A percentile compares a stretch with the other conserved stretches of the same genome.
phyloP scores from a whole-genome alignment of 495 filamentous ascomycete species.

The Xylaria curta region DNA sequence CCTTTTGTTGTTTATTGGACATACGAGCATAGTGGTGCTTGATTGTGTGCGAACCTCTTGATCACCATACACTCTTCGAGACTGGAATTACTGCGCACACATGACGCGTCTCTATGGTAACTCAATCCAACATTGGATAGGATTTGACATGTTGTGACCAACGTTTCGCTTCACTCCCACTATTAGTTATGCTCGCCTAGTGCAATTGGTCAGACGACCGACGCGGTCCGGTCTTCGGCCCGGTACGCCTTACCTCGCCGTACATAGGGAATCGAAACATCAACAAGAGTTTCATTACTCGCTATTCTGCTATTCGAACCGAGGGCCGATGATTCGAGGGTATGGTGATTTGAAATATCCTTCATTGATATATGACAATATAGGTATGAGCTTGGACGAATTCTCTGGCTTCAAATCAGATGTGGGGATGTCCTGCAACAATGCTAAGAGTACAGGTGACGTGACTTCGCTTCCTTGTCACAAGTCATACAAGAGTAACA shows the following conservation, averaged over 20 bases:
- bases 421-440: not conserved
- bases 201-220: not conserved
- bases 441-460: not conserved
- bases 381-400: no score
- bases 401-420: not conserved
- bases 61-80: not conserved
- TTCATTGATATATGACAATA: no score
- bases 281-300: not conserved
- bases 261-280: not conserved
- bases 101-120: not conserved
- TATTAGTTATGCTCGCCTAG: not conserved
- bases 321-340: no score
- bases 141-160: not conserved
- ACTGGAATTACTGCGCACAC: not conserved
- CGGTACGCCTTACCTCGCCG: not conserved
- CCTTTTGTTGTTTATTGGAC: not conserved
- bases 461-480: not conserved
- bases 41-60: not conserved
- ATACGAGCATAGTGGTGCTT: not conserved
- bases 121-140: not conserved
- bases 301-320: not conserved
- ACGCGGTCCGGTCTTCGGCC: not conserved
- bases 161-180: not conserved
- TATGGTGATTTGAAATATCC: no score
- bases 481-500: not conserved